Base-by-base conservation (phyloP, 768 basidiomycete genomes). In the Phaeotremella fagi region DNA sequence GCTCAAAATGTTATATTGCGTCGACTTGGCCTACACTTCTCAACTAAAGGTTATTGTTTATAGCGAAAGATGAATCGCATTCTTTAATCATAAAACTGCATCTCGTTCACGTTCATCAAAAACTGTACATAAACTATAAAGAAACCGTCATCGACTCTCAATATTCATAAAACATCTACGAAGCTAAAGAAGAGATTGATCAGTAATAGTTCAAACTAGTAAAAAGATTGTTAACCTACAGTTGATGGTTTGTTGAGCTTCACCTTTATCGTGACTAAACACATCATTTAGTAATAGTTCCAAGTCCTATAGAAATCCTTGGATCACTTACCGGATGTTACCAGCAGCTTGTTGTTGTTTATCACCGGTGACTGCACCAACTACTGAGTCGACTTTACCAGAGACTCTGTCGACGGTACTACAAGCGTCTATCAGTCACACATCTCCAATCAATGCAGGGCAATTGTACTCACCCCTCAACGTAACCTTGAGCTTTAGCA, bases 281-380 rank as follows among this genome's bases (percentile, higher is more conserved):
- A n/a, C n/a, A n/a, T n/a, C n/a, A n/a, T n/a, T n/a, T n/a, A n/a
- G n/a, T n/a, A n/a, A n/a, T n/a, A n/a, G n/a, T n/a, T n/a, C n/a
- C n/a, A n/a, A n/a, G n/a, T n/a, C n/a, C n/a, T n/a, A n/a, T n/a
- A n/a, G n/a, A n/a, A n/a, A n/a, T n/a, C n/a, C n/a, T n/a, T n/a
- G n/a, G n/a, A n/a, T n/a, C n/a, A n/a, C n/a, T n/a, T n/a, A n/a
- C 55, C 70, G 69, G 15, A 58, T 15, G 53, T 73, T 73, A 7
- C 72, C 72, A 14, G 48, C 48, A n/a, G 63, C 43, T 57, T 73
- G 66, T 45, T 73, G 70, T 23, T 60, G 44, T 51, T 68, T 66
- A 51, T 73, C 72, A 42, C 72, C 72, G 9, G 72, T 71, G 29
- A 73, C 61, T 22, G 72, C 70, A 15, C 72, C 72, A 28, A 71